A percentile compares a stretch with the other conserved stretches of the same genome.
These are phyloP conservation scores for Castanea crenata DNA, from an alignment of 306 rosid genomes.

Conservation along the genomic window DNA sequence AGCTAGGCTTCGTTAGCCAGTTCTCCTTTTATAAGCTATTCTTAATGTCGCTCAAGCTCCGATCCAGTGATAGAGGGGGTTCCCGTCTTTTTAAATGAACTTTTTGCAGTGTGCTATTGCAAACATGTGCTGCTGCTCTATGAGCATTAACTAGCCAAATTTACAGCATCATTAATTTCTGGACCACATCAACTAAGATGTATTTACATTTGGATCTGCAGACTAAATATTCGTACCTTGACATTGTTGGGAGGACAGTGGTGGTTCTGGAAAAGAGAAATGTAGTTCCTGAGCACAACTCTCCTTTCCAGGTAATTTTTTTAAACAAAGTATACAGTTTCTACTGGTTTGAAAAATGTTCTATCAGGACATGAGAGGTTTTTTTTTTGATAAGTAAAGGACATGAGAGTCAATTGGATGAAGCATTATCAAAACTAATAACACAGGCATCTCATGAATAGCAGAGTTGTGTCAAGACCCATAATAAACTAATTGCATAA, in stretches of 20 bases:
- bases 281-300: conserved; percentile 84
- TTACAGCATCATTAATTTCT: conserved; percentile 14
- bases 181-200: conserved; percentile 6
- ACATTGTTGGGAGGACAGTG: conserved; percentile 88
- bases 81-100: not conserved
- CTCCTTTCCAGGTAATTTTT: conserved; percentile 81
- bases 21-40: no score
- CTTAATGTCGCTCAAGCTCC: no score
- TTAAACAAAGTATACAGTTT: conserved; percentile 4
- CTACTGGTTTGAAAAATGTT: conserved; percentile 1
- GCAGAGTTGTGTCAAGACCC: no score
- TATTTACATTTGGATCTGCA: conserved; percentile 40
- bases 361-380: not conserved
- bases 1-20: no score
- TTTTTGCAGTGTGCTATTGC: not conserved
- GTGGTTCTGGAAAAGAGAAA: conserved; percentile 84
- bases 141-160: conserved; percentile 9
- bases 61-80: no score
- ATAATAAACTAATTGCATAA: no score
- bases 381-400: not conserved
- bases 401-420: not conserved
- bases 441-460: no score
- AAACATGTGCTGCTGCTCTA: not conserved
- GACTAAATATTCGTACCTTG: conserved; percentile 93
- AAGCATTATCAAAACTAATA: not conserved